Percentiles rank a stretch among this genome's conserved stretches.
Conservation (phyloP, 208 protist genomes). For the Angomonas deanei region DNA sequence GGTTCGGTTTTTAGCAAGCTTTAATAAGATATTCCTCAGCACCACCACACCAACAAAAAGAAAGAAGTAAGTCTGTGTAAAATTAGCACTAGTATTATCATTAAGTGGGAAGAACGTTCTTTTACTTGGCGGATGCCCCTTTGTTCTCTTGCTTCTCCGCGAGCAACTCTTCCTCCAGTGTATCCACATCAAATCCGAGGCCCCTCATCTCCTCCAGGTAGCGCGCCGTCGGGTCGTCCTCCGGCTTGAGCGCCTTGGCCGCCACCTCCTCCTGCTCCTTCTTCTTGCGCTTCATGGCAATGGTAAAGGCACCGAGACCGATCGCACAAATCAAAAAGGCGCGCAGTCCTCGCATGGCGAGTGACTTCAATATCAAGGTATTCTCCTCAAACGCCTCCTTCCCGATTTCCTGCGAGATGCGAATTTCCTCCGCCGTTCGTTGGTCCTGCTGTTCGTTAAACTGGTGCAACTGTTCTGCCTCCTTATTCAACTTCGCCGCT, state of each 20-base stretch:
- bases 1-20: no score
- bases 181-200: conserved; percentile 79
- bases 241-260: background rate
- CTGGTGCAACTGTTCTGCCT: conserved; percentile 5
- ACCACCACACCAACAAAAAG: no score
- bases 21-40: no score
- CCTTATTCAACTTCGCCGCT: background rate
- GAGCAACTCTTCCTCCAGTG: conserved; percentile 70
- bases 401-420: conserved; percentile 46
- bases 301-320: conserved; percentile 42
- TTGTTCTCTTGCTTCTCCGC: conserved; percentile 13
- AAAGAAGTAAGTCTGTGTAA: no score
- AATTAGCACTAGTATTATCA: no score
- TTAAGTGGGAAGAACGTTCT: no score
- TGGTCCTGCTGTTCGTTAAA: no score
- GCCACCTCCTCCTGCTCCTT: no score
- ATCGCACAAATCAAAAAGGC: conserved; percentile 55
- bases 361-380: conserved; percentile 55
- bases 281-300: conserved; percentile 42
- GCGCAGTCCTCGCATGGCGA: conserved; percentile 58
- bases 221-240: conserved; percentile 47
- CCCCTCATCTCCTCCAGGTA: conserved; percentile 81
- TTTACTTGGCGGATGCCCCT: no score
- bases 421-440: conserved; percentile 40
- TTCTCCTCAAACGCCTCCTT: conserved; percentile 74